Base-by-base conservation (phyloP, 768 basidiomycete species). In the Hemileccinum rubropunctum region DNA sequence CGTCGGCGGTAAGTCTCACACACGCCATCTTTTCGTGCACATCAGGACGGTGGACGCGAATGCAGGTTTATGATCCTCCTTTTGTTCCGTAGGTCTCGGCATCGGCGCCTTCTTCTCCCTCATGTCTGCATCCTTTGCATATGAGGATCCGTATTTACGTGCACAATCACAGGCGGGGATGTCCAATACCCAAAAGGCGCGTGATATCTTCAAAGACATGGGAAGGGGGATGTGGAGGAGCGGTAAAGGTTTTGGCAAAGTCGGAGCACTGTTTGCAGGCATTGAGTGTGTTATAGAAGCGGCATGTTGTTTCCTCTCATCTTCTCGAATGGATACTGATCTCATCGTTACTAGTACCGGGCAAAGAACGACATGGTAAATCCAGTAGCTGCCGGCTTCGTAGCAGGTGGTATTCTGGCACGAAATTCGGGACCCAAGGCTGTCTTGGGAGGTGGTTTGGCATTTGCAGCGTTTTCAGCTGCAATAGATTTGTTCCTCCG, bases 331-430 rank as follows among this genome's bases (percentile, higher is more conserved):
- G 27, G 1, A 11, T 39, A 11, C 26, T 58, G 30, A 64, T 13
- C 0, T 21, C 17, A 28, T 15, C 3, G 7, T 32, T 3, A 27
- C 28, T 53, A 97, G 95, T 98, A 97, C 70, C 92, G 95, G 39
- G 95, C 92, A 9, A 93, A 85, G 71, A 95, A 97, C 62, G 95
- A 98, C 67, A 90, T 98, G 58, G 86, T 83, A 48, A 98, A 98
- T 65, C 88, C 92, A 10, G 80, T 92, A 15, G 80, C 84, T 12
- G 86, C 90, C 6, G 95, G 95, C 1, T 92, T 95, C 65, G 65
- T 94, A 4, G 82, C 93, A 3, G 95, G 95, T 26, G 93, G 88
- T 33, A 74, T 97, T 17, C 81, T 98, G 4, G 95, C 94, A 10
- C 79, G 91, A 34, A 83, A 89, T 62, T 83, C 91, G 0, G 94